A percentile compares a stretch with the other conserved stretches of the same genome.
Evolutionary conservation across 768 basidiomycete species (phyloP).

Genomic region (Agaricus blazei): DNA sequence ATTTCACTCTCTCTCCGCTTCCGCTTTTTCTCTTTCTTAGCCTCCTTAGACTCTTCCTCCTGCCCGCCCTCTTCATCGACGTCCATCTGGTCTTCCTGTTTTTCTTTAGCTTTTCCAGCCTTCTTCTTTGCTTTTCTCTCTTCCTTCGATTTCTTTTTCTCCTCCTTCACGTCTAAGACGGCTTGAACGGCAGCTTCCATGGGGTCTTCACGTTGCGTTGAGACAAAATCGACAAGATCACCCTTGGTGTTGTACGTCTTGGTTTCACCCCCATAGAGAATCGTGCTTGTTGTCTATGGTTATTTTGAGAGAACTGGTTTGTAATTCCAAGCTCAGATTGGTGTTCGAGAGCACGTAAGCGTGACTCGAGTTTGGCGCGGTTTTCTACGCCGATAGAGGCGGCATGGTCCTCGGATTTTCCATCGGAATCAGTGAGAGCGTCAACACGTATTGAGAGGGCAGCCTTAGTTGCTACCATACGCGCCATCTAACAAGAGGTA

Average conservation of each 20-base stretch:
- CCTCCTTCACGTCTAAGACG: conserved; percentile 79
- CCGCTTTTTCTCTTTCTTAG: conserved; percentile 27
- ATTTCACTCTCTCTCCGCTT: conserved; percentile 41
- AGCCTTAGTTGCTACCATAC: conserved; percentile 99
- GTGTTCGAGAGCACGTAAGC: conserved; percentile 84
- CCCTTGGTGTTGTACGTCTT: conserved; percentile 84
- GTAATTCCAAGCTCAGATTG: conserved; percentile 71
- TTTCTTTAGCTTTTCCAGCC: conserved; percentile 41
- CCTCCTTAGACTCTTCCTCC: conserved; percentile 33
- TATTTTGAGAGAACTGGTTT: conserved; percentile 52
- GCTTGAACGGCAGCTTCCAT: conserved; percentile 69
- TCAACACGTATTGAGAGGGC: conserved; percentile 97
- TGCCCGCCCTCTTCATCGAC: conserved; percentile 31
- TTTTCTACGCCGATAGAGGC: conserved; percentile 90
- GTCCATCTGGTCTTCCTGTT: conserved; percentile 30
- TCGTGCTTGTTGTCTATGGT: conserved; percentile 64
- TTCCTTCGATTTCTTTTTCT: conserved; percentile 79
- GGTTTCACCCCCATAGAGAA: conserved; percentile 81
- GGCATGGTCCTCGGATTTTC: conserved; percentile 77
- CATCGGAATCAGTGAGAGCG: conserved; percentile 88
- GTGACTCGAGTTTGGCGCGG: conserved; percentile 92
- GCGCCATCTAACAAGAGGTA: conserved; percentile 72
- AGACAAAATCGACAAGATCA: conserved; percentile 76
- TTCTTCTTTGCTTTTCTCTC: conserved; percentile 68
- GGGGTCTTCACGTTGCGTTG: conserved; percentile 78